phyloP scores from a whole-genome alignment of 345 rosid species.

The Eucalyptus paniculata region DNA sequence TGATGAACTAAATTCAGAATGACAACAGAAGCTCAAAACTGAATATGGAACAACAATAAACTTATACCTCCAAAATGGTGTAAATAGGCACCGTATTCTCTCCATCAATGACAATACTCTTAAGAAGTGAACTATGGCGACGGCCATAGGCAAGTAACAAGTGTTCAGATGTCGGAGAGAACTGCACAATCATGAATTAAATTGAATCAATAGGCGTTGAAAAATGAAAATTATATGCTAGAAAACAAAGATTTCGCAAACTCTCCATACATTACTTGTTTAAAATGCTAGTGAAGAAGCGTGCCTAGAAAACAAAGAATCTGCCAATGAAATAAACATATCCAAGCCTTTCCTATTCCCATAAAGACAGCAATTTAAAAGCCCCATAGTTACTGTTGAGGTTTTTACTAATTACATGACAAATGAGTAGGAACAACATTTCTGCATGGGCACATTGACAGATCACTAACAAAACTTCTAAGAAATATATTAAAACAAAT shows the following conservation, averaged over 20 bases:
- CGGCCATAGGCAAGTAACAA: conserved; percentile 93
- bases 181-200: conserved; percentile 37
- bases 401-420: not conserved
- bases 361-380: not conserved
- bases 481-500: not conserved
- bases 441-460: not conserved
- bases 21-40: not conserved
- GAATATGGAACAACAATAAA: not conserved
- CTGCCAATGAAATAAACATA: not conserved
- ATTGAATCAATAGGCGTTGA: not conserved
- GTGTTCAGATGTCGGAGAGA: conserved; percentile 96
- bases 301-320: not conserved
- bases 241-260: not conserved
- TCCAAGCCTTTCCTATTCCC: not conserved
- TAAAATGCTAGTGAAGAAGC: not conserved
- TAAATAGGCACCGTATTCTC: conserved; percentile 70
- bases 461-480: not conserved
- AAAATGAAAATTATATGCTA: not conserved
- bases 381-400: not conserved
- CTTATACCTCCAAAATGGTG: conserved; percentile 82
- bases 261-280: not conserved
- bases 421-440: not conserved
- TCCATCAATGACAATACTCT: conserved; percentile 82
- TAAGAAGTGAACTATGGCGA: conserved; percentile 86
- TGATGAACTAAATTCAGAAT: not conserved